phyloP scores from a whole-genome alignment of 495 filamentous ascomycete species.

The Penicillium bovifimosum region DNA sequence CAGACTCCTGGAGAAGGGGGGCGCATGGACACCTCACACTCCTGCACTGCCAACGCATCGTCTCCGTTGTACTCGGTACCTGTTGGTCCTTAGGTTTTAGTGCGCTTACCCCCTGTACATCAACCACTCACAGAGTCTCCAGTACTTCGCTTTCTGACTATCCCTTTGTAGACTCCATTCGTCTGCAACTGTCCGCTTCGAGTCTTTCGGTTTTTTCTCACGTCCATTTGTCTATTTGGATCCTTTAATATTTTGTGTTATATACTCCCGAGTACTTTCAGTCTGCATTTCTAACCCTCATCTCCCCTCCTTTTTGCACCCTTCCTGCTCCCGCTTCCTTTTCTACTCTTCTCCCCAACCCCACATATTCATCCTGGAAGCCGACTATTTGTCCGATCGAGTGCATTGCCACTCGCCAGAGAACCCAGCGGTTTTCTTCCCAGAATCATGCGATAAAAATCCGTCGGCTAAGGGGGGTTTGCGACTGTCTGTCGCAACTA shows the following conservation, averaged over 20 bases:
- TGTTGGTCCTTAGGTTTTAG: background rate
- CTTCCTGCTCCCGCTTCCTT: background rate
- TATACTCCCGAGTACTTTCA: background rate
- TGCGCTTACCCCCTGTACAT: background rate
- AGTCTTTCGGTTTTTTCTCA: slow-evolving; percentile 7
- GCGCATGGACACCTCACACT: slow-evolving; percentile 25
- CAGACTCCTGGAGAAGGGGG: slow-evolving; percentile 25
- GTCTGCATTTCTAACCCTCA: background rate
- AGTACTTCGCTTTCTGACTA: background rate
- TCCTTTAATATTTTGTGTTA: background rate
- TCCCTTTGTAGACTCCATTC: background rate
- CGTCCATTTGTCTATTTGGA: too few species aligned
- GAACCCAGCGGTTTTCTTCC: slow-evolving; percentile 12
- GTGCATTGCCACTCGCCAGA: slow-evolving; percentile 11
- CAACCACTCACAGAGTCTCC: background rate
- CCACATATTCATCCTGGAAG: slow-evolving; percentile 19
- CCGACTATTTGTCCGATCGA: slow-evolving; percentile 10
- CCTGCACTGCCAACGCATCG: slow-evolving; percentile 27
- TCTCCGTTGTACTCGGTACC: slow-evolving; percentile 7
- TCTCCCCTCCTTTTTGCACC: background rate
- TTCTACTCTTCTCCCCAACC: background rate
- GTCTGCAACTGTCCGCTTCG: slow-evolving; percentile 22
- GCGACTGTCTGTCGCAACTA: slow-evolving; percentile 20
- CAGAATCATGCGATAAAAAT: slow-evolving; percentile 31
- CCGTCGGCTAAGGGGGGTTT: slow-evolving; percentile 21